Base-by-base conservation (phyloP, 352 stramenopile species). In the Phytophthora sansomeana region DNA sequence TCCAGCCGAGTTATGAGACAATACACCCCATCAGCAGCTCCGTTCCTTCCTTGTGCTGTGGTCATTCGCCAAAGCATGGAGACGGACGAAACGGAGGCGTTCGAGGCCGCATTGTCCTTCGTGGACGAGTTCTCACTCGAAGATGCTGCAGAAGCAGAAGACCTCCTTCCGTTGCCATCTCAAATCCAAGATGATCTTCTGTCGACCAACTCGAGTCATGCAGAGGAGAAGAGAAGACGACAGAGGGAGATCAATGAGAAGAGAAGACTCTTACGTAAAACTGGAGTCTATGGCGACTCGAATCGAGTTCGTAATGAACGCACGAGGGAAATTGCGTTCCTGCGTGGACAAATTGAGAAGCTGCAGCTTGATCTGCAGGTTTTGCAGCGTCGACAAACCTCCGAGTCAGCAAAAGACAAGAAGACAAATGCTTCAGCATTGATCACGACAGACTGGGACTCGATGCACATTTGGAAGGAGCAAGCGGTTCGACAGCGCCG, bases 261-360 rank as follows among this genome's bases (percentile, higher is more conserved):
- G 33, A 39, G 33, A 14, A 10, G 33, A 17, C 33, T n/a, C n/a
- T n/a, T 60, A 30, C 59, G 54, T 16, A 61, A 58, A 4, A 36
- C 50, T 33, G 43, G 56, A 10, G 30, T 62, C n/a, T 72, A 63
- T 17, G 61, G 62, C 9, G 57, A 79, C 44, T 53, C 67, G 19
- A 77, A 79, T 29, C 63, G 57, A 30, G 58, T 49, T 5, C 62
- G 67, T 17, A 68, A 79, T 21, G 67, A 79, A 21, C 63, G 69
- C 17, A 61, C 48, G 6, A 66, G 69, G 28, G 75, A 83, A 64
- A 67, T 87, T 24, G 13, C 58, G 10, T 81, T 76, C 26, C 43
- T 87, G 10, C 74, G 74, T 3, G 56, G 52, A 16, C 57, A 81
- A 35, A 58, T 83, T 39, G 52, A 55, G 9, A 71, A 86, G 49